Base-by-base conservation (phyloP, 768 basidiomycete genomes). In the Panellus pusillus region DNA sequence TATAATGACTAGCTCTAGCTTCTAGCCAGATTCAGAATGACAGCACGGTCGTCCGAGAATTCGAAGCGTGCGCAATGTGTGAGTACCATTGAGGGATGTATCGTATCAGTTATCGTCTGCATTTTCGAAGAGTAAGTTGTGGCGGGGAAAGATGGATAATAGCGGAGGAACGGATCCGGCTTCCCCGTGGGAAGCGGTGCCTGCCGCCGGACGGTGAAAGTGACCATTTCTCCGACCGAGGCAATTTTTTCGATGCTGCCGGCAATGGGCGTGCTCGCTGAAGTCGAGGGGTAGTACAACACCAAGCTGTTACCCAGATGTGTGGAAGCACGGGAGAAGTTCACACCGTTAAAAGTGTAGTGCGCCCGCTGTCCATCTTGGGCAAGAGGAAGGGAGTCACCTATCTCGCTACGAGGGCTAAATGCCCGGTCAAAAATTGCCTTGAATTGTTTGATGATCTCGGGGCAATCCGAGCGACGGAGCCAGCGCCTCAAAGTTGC, bases 261-360 rank as follows among this genome's bases (percentile, higher is more conserved):
- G 29, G 52, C 36, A 18, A 53, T 49, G 12, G 47, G 47, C n/a
- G 42, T 39, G 43, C 46, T 52, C 45, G 47, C 36, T 20, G 50
- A 35, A 41, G 56, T 9, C 32, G 56, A 52, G 32, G 57, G 57
- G 37, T 58, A 58, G 28, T 58, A 58, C 20, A 52, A 20, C 32
- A 58, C 52, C 24, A 58, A 41, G 41, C 57, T 58, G 38, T 58
- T 58, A 32, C 57, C 57, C 1, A 58, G 57, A 44, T 58, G 57
- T 9, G 29, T 50, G 35, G 56, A 52, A 27, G 56, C 47, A 15
- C 56, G 50, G 43, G 56, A 57, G 42, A 45, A 61, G 49, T 19
- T 53, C 19, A 24, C 35, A 15, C 43, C 51, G 20, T 50, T 39
- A 13, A 37, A 53, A 47, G 42, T 53, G 44, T 47, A 53, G 15